Base-by-base conservation (phyloP, 2,329 filamentous ascomycete genomes). In the Sporothrix euskadiensis region DNA sequence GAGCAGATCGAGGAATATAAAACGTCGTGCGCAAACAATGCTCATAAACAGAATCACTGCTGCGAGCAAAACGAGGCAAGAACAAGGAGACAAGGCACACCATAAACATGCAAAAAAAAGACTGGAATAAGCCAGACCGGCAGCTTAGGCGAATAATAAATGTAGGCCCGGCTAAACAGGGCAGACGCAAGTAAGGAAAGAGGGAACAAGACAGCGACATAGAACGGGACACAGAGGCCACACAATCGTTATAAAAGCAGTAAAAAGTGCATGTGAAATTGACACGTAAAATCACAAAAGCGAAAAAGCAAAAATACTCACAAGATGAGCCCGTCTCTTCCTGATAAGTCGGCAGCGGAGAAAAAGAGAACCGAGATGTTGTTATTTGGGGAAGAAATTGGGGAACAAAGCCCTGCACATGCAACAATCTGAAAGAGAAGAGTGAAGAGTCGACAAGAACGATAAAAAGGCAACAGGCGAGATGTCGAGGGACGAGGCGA, bases 401-500 rank as follows among this genome's bases (percentile, higher is more conserved):
- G 61, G n/a, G 47, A 22, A 30, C 19, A 16, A 14, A 12, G 14
- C 3, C 44, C 16, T 68, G 44, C 65, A 68, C 26, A 26, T 52
- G 65, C 65, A 68, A 49, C 44, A 44, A 19, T 47, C 65, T 22
- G n/a, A 68, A 52, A 68, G 35, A 10, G 39, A 44, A 47, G 59
- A 22, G n/a, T 22, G 47, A 16, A 52, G 35, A 52, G 47, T 52
- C 47, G 47, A 19, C 47, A 52, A 52, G 35, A 35, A 35, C 61
- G 61, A 65, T 9, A 65, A 49, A 68, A 35, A 49, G 30, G 16
- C 65, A 68, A 68, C 44, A 68, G 44, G 65, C 65, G 44, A 52
- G 26, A 12, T 30, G 16, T 19, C 9, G 2, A 2, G 52, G n/a
- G 16, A 47, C 30, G 44, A 68, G 65, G 65, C 65, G 44, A 68